Base-by-base conservation (phyloP, 2,329 filamentous ascomycete species). In the Alternaria brassicicola region DNA sequence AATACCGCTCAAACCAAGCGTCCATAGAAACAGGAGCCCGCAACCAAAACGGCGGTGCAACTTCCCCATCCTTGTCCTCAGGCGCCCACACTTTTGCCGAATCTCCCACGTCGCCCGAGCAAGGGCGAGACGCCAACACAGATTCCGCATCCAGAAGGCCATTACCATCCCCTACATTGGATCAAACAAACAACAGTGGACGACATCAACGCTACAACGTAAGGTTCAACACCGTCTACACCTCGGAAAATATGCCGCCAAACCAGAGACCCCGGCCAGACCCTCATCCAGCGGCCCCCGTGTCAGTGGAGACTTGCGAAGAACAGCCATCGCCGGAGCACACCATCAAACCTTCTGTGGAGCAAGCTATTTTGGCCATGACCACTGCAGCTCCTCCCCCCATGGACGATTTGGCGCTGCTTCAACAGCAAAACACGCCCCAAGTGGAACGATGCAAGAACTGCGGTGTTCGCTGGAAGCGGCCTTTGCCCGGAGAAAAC, bases 191-290 rank as follows among this genome's bases (percentile, higher is more conserved):
- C 64, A 25, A 43, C n/a, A 49, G 30, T 19, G 51, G 43, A 15
- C 66, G 66, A 28, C 65, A 67, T 41, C 64, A 67, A 45, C 67
- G 67, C 38, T 70, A 67, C 63, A 70, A 70, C 66, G 67, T 70
- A 21, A 64, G 67, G 35, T 70, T 70, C 38, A 66, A 64, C 30
- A 65, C 63, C 10, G 65, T 67, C 33, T 63, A 65, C 43, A 58
- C 55, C 19, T 58, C 51, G 30, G 55, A 58, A 45, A 58, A 58
- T 25, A 70, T 68, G 66, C 57, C 66, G 12, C 55, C 64, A 13
- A 60, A 55, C 8, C 66, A 66, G 17, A 68, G 58, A 38, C 52
- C 61, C 30, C 62, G 67, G 23, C 60, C 59, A n/a, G 65, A 64
- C 19, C 59, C 67, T 17, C 55, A 55, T 13, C 51, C 63, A 7